Base-by-base conservation (phyloP, 805 yeast species). In the Millerozyma acaciae region DNA sequence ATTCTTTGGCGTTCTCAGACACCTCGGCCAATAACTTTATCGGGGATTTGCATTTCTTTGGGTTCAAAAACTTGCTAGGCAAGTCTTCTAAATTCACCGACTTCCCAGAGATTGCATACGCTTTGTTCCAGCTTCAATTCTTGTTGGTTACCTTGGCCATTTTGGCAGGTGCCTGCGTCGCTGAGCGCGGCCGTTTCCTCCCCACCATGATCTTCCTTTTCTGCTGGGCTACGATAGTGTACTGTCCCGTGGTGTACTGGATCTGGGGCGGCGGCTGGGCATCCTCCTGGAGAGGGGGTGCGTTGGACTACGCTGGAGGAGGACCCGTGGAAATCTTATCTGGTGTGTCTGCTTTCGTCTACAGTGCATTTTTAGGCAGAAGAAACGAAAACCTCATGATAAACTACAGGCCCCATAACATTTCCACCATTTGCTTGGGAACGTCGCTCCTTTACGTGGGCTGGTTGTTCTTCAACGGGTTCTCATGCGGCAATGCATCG, bases 191-290 rank as follows among this genome's bases (percentile, higher is more conserved):
- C 34, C 69, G 96, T 29, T 74, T 93, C 26, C 65, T 87, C 25
- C 97, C 97, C 0, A 78, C 84, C 30, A 70, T 86, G 72, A 73
- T 90, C 5, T 85, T 90, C 52, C 53, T 83, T 16, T 90, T 93
- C 55, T 55, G 81, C 34, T 90, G 96, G 94, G 80, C 90, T 8
- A 90, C 98, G 2, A 50, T 86, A 4, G 97, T 89, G 9, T 90
- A 90, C 62, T 84, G 94, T 55, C 97, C 97, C 0, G 74, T 90
- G n/a, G 90, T 90, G 5, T 86, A 79, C 61, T 89, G 97, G 97
- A 78, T 85, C 35, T 90, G 97, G 97, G 83, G 87, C 36, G 80
- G 80, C 28, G 97, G 98, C 24, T 90, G 97, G 97, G 96, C 96
- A 22, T 73, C 72, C 45, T 30, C 41, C 10, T 66, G 57, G 57